Conservation (phyloP, 306 rosid species). For the Fragaria ananassa region DNA sequence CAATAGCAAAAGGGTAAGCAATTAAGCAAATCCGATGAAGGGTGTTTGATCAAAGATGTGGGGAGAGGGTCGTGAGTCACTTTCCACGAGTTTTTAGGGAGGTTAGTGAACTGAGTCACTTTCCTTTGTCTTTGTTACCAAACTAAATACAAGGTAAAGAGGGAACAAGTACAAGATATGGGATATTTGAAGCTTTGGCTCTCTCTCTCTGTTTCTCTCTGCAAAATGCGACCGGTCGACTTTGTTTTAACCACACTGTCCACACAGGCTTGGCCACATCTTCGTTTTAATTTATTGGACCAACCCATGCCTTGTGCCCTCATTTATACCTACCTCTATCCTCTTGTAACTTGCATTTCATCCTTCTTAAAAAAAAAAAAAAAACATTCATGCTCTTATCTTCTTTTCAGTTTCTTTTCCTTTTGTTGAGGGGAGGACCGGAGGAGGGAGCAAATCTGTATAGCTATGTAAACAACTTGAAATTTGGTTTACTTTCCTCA, state of each 20-base stretch:
- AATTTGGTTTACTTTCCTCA: too few species aligned
- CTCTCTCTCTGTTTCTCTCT: background rate
- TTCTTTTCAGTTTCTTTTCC: background rate
- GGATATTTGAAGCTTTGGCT: background rate
- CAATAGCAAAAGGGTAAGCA: background rate
- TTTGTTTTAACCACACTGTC: constrained; percentile 9
- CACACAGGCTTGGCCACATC: constrained; percentile 20
- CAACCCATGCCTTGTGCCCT: constrained; percentile 1
- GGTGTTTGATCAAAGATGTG: background rate
- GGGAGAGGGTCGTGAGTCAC: constrained; percentile 10
- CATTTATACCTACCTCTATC: background rate
- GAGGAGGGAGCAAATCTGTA: background rate
- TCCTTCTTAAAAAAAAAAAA: background rate
- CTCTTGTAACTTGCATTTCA: background rate
- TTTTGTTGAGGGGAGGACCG: too few species aligned
- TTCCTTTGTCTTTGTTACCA: background rate
- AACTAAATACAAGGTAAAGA: background rate
- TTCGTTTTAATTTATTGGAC: constrained; percentile 17
- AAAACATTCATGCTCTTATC: background rate
- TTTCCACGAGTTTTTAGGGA: background rate
- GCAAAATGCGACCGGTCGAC: background rate
- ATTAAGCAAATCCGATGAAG: constrained; percentile 6
- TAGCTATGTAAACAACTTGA: too few species aligned
- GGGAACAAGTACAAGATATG: background rate
- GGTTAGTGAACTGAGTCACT: background rate